Evolutionary conservation across 345 rosid genomes (phyloP).

Genomic region (Erucastrum elatum): DNA sequence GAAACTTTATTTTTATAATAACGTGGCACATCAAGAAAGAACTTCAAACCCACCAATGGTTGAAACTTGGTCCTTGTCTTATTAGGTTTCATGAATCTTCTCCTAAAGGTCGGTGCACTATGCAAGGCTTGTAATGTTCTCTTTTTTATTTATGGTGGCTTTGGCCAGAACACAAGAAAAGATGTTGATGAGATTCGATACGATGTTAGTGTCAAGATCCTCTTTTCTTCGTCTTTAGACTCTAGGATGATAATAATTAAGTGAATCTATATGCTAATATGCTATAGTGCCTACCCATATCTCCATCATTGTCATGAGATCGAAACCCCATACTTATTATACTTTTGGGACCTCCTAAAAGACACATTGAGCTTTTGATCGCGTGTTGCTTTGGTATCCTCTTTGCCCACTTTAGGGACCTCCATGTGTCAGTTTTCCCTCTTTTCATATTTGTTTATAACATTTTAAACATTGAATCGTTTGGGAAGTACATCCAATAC

Average conservation of each 20-base stretch:
- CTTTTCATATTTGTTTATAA: neutral
- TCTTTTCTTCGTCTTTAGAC: conserved; percentile 16
- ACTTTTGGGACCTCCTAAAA: conserved; percentile 31
- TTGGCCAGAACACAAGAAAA: conserved; percentile 20
- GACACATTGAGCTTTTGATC: conserved; percentile 30
- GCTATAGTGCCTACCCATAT: conserved; percentile 44
- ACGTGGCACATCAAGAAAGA: conserved; percentile 22
- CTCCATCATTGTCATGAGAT: conserved; percentile 31
- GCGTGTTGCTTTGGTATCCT: conserved; percentile 38
- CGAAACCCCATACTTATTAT: conserved; percentile 34
- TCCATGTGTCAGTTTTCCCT: conserved; percentile 31
- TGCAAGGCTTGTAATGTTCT: conserved; percentile 34
- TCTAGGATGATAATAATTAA: conserved; percentile 34
- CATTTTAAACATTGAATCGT: neutral
- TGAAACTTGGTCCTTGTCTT: conserved; percentile 27
- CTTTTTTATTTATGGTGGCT: conserved; percentile 28
- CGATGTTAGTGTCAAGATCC: conserved; percentile 39
- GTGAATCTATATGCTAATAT: conserved; percentile 40
- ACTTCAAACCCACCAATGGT: conserved; percentile 25
- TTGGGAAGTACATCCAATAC: conserved; percentile 14
- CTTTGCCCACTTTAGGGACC: conserved; percentile 35
- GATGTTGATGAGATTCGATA: conserved; percentile 34
- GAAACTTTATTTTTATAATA: neutral
- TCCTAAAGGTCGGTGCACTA: conserved; percentile 38
- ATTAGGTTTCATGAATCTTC: conserved; percentile 31